A percentile compares a stretch with the other conserved stretches of the same genome.
Conservation (phyloP, 2,329 filamentous ascomycete species). For the Corniculantispora saksenae region DNA sequence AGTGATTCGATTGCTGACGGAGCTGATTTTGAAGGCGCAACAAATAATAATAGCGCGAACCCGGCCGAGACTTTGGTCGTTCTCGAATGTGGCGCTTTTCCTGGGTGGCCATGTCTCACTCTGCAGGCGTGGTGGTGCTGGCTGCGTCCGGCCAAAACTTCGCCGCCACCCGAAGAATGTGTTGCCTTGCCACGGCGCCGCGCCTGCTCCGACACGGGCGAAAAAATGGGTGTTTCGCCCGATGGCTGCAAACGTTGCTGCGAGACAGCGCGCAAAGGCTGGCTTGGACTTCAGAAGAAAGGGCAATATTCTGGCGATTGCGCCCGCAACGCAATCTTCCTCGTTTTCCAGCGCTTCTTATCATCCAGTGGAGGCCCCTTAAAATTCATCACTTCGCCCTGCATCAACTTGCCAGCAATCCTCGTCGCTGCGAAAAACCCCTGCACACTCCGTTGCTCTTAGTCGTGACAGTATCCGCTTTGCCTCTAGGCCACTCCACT, state of each 20-base stretch:
- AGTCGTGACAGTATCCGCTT: constrained; percentile 20
- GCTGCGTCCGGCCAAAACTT: constrained; percentile 14
- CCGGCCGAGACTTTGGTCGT: not conserved
- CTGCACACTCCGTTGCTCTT: constrained; percentile 12
- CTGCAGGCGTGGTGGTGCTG: not conserved
- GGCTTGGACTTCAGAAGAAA: not conserved
- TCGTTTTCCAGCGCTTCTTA: not conserved
- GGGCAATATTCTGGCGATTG: not conserved
- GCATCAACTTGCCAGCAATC: not conserved
- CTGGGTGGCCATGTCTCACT: constrained; percentile 2
- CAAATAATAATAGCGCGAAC: not conserved
- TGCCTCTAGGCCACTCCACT: constrained; percentile 18
- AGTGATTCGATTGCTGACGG: not conserved
- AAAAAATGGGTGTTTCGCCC: not conserved
- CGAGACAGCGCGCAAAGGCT: not conserved
- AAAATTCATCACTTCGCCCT: not conserved
- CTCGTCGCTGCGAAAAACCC: not conserved
- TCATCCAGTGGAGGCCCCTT: not conserved
- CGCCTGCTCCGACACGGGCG: constrained; percentile 9
- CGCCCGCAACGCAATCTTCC: not conserved
- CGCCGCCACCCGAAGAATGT: constrained; percentile 10
- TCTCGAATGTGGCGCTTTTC: constrained; percentile 2
- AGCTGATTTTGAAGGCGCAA: not conserved
- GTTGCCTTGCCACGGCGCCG: constrained; percentile 7
- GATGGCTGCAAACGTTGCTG: constrained; percentile 8